Evolutionary conservation across 2,329 filamentous ascomycete species (phyloP), one percentile per base, ranked within the genome.

Genomic region (Ophiostoma ulmi): DNA sequence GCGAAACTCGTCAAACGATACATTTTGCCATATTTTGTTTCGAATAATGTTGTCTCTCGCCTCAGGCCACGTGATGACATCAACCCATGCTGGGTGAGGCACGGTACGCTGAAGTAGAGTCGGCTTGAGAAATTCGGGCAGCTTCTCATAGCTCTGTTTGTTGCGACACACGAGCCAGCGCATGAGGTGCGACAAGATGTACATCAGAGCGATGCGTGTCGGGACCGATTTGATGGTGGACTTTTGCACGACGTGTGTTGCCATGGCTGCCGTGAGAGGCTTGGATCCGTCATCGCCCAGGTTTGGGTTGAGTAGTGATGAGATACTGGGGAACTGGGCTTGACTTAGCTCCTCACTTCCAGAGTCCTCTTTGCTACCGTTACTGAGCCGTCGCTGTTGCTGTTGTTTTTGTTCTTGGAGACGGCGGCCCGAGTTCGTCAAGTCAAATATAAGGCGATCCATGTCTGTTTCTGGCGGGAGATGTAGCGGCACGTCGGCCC

Each of bases 61-160:
- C 26, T 69, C 36, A 1, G 71, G 71, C 71, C 71, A 71, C 0
- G 63, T 69, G 2, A 77, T 72, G 5, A 73, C 70, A 67, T 76
- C 75, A 48, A 76, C 73, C 76, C 76, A 77, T 1, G 74, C 72
- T 0, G 76, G 76, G 65, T 77, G 76, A 0, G 76, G 74, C 1
- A 76, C 72, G 6, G 72, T 76, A 10, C 71, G 68, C 55, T 77
- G 76, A 8, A 76, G 72, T 11, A 73, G 71, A 0, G 75, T 77
- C 5, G 76, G 75, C 20, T 71, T 67, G 31, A 76, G 69, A 61
- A 73, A 76, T 0, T 63, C 73, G 4, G 76, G 76, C 17, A 77
- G 73, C 44, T 73, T 71, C 4, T 74, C 72, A 73, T 76, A 76
- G 61, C 70, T 75, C 48, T 74, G 71, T 68, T 74, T 73, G 52